Evolutionary conservation across 2,329 filamentous ascomycete genomes (phyloP), one percentile per base, ranked within the genome.

Genomic region (Coleophoma crateriformis): DNA sequence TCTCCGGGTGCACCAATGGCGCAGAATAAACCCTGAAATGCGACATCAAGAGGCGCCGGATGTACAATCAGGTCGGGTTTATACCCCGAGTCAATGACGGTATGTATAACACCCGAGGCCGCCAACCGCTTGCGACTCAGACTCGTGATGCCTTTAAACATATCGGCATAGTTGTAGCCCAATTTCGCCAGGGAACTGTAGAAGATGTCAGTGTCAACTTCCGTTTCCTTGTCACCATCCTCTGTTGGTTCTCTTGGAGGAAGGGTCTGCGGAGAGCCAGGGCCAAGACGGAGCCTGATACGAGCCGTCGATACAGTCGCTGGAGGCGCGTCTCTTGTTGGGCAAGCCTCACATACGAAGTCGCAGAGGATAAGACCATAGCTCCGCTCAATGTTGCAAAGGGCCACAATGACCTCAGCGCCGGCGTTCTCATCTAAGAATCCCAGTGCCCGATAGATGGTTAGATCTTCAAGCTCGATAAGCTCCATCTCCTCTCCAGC

Each of bases 1-100:
- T 54, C 51, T 14, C 22, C 17, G 10, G 51, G 51, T 7, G n/a
- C 33, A 11, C 19, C 14, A 13, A n/a, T 14, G 17, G 51, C 51
- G 8, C 42, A 12, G 34, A 79, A 72, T 1, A 76, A 65, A 1
- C 71, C 71, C 48, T 82, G 78, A 35, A 82, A 71, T 63, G 80
- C 74, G 3, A 73, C 65, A 54, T 82, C 78, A n/a, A 82, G 65
- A 0, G 76, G 79, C 3, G 76, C 71, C 0, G 79, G 79, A 52
- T 82, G 79, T n/a, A n/a, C n/a, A 22, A 82, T n/a, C n/a, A n/a
- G n/a, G n/a, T n/a, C n/a, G n/a, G n/a, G n/a, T n/a, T n/a, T n/a
- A n/a, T n/a, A n/a, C n/a, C n/a, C n/a, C n/a, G n/a, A n/a, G n/a
- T n/a, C n/a, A n/a, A n/a, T n/a, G n/a, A n/a, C n/a, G n/a, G n/a